Percentiles rank a stretch among this genome's conserved stretches.
Conservation (phyloP, 2,329 filamentous ascomycete species). For the Mycosphaerella sp. region DNA sequence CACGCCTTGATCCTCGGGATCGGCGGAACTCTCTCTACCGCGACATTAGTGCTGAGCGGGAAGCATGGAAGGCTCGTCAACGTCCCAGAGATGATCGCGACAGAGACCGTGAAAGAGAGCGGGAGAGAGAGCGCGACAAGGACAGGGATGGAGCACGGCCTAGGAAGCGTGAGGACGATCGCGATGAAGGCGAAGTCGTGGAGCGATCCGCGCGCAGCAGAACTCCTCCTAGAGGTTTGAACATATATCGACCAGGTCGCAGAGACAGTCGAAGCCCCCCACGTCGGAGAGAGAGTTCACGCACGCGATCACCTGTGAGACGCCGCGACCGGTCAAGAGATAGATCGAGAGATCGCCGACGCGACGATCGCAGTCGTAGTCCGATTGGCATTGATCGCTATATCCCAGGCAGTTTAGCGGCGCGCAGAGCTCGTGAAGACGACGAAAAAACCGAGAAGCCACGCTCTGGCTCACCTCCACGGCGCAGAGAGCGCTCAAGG, state of each 20-base stretch:
- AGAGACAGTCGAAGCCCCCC: slow-evolving; percentile 26
- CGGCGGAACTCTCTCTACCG: slow-evolving; percentile 27
- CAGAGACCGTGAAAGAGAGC: slow-evolving; percentile 23
- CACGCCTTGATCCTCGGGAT: slow-evolving; percentile 16
- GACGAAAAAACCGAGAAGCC: slow-evolving; percentile 14
- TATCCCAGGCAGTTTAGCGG: slow-evolving; percentile 32
- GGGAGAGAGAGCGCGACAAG: slow-evolving; percentile 31
- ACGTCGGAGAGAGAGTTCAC: slow-evolving; percentile 18
- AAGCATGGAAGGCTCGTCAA: slow-evolving; percentile 30
- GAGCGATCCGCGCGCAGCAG: slow-evolving; percentile 23
- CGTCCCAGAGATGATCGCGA: slow-evolving; percentile 25
- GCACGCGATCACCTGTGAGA: slow-evolving; percentile 21
- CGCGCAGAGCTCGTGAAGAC: slow-evolving; percentile 12
- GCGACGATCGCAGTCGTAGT: slow-evolving; percentile 27
- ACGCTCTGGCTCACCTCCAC: slow-evolving; percentile 9
- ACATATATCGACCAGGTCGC: slow-evolving; percentile 18
- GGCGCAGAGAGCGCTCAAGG: slow-evolving; percentile 5
- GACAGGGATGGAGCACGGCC: slow-evolving; percentile 34
- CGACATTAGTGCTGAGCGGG: slow-evolving; percentile 32
- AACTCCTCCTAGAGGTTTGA: slow-evolving; percentile 14
- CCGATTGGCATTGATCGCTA: slow-evolving; percentile 37
- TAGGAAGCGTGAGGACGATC: slow-evolving; percentile 14
- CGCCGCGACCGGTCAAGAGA: slow-evolving; percentile 15
- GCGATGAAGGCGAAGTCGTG: slow-evolving; percentile 32
- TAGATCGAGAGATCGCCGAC: slow-evolving; percentile 15